Percentiles rank a stretch among this genome's conserved stretches.
These are phyloP conservation scores for Wallacemonas sp. DNA, from an alignment of 208 protist species.

Conservation along the genomic window DNA sequence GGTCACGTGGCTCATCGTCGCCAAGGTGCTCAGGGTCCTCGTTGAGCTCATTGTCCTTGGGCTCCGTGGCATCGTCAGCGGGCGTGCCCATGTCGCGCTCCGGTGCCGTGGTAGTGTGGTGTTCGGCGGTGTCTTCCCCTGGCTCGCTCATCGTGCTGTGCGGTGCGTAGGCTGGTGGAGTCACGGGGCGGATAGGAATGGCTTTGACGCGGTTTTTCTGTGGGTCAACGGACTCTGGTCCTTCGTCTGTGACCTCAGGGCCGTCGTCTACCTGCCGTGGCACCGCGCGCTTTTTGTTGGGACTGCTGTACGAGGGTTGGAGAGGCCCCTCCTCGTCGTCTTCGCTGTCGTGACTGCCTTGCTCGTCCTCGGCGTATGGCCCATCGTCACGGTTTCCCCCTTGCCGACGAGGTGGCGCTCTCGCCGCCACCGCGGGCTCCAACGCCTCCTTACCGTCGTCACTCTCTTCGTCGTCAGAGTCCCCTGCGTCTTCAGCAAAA, in stretches of 20 bases:
- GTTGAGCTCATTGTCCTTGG: slow-evolving; percentile 16
- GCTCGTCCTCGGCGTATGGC: slow-evolving; percentile 10
- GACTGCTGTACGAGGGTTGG: background rate
- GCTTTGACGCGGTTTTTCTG: background rate
- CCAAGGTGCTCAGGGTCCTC: background rate
- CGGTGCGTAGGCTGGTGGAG: background rate
- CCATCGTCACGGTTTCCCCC: background rate
- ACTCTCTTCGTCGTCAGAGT: background rate
- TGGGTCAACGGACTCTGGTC: background rate
- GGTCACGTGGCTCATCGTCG: no score
- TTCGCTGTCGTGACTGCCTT: slow-evolving; percentile 8
- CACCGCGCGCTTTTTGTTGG: background rate
- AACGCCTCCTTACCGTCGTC: background rate
- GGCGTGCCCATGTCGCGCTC: slow-evolving; percentile 19
- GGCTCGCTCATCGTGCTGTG: slow-evolving; percentile 1
- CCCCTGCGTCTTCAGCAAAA: background rate
- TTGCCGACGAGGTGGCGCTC: background rate
- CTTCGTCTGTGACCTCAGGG: slow-evolving; percentile 4
- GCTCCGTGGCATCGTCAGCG: slow-evolving; percentile 15
- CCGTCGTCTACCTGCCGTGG: background rate
- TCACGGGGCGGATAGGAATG: background rate
- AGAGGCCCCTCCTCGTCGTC: slow-evolving; percentile 13
- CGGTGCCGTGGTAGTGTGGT: slow-evolving; percentile 2
- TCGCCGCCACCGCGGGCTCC: background rate
- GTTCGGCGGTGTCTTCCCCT: slow-evolving; percentile 6